A percentile compares a stretch with the other conserved stretches of the same genome.
Conservation (phyloP, 2,329 filamentous ascomycete genomes). For the Penicillium glabrum region DNA sequence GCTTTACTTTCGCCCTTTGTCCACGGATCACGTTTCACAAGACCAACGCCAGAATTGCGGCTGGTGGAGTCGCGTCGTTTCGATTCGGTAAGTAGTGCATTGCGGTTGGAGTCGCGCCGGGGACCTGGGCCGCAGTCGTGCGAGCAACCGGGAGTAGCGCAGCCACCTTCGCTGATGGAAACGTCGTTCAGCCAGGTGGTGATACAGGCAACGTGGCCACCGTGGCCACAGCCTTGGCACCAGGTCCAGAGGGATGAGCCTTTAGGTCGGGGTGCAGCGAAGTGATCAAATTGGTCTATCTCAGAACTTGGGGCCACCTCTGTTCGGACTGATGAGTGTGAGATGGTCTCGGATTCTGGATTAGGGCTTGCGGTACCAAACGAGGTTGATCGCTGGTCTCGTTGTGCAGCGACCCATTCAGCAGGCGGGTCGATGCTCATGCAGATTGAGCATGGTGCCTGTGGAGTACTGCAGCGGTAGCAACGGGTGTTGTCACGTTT, state of each 20-base stretch:
- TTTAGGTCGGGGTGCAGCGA: conserved; percentile 28
- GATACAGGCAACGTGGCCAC: conserved; percentile 59
- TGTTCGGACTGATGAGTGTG: conserved; percentile 39
- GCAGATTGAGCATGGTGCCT: conserved; percentile 43
- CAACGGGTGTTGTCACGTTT: conserved; percentile 51
- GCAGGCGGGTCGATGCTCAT: conserved; percentile 42
- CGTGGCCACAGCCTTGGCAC: conserved; percentile 63
- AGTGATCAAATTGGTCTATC: conserved; percentile 27
- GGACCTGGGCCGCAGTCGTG: conserved; percentile 59
- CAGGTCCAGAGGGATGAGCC: conserved; percentile 52
- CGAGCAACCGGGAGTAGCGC: conserved; percentile 59
- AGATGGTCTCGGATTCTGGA: conserved; percentile 25
- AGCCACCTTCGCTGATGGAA: conserved; percentile 53
- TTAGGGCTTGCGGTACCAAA: conserved; percentile 12
- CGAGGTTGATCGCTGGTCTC: conserved; percentile 8
- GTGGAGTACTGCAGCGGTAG: conserved; percentile 48
- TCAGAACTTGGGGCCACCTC: conserved; percentile 28
- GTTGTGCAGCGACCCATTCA: conserved; percentile 38
- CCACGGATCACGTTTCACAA: conserved; percentile 47
- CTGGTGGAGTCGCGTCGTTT: conserved; percentile 34
- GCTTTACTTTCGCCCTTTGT: conserved; percentile 46
- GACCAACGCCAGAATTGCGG: conserved; percentile 33
- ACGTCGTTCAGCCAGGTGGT: conserved; percentile 55
- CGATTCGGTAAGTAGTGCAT: conserved; percentile 30
- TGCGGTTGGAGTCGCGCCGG: conserved; percentile 42